Percentiles rank a stretch among this genome's conserved stretches.
Evolutionary conservation across 2,329 filamentous ascomycete genomes (phyloP).

Genomic region (Cercospora sp.): DNA sequence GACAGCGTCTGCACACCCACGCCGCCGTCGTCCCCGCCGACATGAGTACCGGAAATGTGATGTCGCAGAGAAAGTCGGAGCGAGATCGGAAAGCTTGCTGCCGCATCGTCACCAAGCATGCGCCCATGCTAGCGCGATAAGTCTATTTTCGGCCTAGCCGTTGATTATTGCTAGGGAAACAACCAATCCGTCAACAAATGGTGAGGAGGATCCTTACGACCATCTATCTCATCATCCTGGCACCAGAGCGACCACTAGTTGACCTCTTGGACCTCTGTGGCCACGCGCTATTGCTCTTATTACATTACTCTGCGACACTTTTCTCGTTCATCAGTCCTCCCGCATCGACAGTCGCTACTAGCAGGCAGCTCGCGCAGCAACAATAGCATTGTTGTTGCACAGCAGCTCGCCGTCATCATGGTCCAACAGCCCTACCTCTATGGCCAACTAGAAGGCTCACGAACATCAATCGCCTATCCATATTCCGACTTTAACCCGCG

Average conservation of each 20-base stretch:
- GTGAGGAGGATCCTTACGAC: background rate
- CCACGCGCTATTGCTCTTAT: constrained; percentile 5
- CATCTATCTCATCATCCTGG: constrained; percentile 7
- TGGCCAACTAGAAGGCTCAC: constrained; percentile 46
- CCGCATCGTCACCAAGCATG: constrained; percentile 2
- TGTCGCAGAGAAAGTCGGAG: constrained; percentile 6
- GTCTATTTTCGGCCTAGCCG: background rate
- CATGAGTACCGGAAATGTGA: constrained; percentile 15
- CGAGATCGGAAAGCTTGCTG: background rate
- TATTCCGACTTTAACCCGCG: constrained; percentile 76
- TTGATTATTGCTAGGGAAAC: constrained; percentile 1
- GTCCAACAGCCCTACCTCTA: constrained; percentile 70
- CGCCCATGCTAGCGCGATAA: background rate
- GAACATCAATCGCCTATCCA: constrained; percentile 56
- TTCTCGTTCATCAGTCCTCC: background rate
- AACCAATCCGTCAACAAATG: constrained; percentile 1
- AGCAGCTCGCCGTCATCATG: constrained; percentile 15
- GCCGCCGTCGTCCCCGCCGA: constrained; percentile 17
- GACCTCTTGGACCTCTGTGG: constrained; percentile 1
- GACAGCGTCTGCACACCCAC: constrained; percentile 27
- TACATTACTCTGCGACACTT: constrained; percentile 10
- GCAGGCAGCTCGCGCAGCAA: constrained; percentile 14
- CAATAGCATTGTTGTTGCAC: constrained; percentile 16
- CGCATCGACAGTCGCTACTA: constrained; percentile 10
- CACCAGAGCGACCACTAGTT: constrained; percentile 2